Evolutionary conservation across 192 early-diverging fungal species (phyloP), one percentile per base, ranked within the genome.

Genomic region (Mortierella claussenii): DNA sequence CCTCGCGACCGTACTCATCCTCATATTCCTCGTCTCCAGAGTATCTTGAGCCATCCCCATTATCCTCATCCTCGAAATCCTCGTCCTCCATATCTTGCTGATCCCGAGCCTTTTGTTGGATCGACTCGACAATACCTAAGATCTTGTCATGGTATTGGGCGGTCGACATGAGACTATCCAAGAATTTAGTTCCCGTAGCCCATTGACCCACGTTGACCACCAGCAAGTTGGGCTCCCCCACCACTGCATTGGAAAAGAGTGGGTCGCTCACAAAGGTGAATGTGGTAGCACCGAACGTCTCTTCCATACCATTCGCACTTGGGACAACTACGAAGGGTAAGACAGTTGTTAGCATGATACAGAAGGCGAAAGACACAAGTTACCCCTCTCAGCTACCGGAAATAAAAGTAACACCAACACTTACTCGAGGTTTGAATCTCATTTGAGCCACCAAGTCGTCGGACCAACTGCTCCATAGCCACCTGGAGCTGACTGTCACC

Each of bases 161-260:
- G 0, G 70, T 74, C 15, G 70, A 55, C 70, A 55, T 50, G 32
- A 59, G 62, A n/a, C 59, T 48, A 5, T 65, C 62, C 50, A 65
- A 36, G 48, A 59, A 60, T 15, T 53, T 65, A 6, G 70, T 74
- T 0, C 70, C 70, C 0, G 70, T 74, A 1, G 70, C 70, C 55
- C 45, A 57, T 31, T 74, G 70, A 43, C 70, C 62, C 48, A 74
- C 44, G 23, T 73, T 65, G 52, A 46, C 69, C 9, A 73, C 69
- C 13, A 73, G 21, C 24, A 73, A 43, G 20, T 73, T 61, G 5
- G 61, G 8, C 9, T 50, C 50, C 27, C 59, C 61, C 20, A 30
- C 55, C 20, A 46, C 18, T 1, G 37, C 18, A 17, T 59, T 23
- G 3, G 45, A n/a, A 28, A 65, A 59, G 6, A 73, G 36, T 0